Evolutionary conservation across 495 filamentous ascomycete genomes (phyloP).

Genomic region (Massariosphaeria phaeospora): DNA sequence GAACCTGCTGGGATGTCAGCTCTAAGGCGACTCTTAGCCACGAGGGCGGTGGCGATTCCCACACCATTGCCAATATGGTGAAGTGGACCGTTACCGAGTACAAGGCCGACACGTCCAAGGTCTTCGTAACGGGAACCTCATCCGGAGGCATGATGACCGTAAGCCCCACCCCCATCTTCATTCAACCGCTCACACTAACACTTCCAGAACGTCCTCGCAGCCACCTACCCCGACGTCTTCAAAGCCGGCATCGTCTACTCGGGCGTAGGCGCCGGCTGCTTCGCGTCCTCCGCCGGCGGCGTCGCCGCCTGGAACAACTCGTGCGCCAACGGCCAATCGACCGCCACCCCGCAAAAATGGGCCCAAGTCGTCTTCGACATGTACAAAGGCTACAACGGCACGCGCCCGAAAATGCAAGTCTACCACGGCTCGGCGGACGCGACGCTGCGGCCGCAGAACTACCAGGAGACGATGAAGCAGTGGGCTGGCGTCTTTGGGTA

Average conservation of each 20-base stretch:
- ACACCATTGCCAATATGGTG: conserved; percentile 54
- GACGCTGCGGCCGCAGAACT: conserved; percentile 49
- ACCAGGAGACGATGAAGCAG: conserved; percentile 52
- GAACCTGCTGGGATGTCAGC: conserved; percentile 55
- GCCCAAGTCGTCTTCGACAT: conserved; percentile 47
- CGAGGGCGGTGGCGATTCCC: conserved; percentile 51
- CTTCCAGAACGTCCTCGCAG: conserved; percentile 51
- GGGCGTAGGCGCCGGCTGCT: conserved; percentile 60
- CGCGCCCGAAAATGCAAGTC: conserved; percentile 54
- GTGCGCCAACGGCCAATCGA: conserved; percentile 49
- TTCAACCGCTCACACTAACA: not conserved
- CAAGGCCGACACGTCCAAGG: conserved; percentile 44
- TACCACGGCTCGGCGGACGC: conserved; percentile 51
- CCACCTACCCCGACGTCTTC: conserved; percentile 56
- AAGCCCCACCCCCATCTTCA: not conserved
- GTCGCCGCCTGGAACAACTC: conserved; percentile 51
- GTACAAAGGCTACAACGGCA: conserved; percentile 53
- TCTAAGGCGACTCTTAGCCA: conserved; percentile 42
- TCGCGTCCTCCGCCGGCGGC: conserved; percentile 39
- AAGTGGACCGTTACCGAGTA: conserved; percentile 49
- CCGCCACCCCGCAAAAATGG: conserved; percentile 49
- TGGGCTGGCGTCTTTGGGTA: conserved; percentile 52
- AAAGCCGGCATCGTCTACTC: conserved; percentile 54
- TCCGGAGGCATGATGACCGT: conserved; percentile 57
- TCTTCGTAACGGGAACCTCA: conserved; percentile 51